Evolutionary conservation across 805 yeast species (phyloP).

Genomic region (Candida multigemmis): DNA sequence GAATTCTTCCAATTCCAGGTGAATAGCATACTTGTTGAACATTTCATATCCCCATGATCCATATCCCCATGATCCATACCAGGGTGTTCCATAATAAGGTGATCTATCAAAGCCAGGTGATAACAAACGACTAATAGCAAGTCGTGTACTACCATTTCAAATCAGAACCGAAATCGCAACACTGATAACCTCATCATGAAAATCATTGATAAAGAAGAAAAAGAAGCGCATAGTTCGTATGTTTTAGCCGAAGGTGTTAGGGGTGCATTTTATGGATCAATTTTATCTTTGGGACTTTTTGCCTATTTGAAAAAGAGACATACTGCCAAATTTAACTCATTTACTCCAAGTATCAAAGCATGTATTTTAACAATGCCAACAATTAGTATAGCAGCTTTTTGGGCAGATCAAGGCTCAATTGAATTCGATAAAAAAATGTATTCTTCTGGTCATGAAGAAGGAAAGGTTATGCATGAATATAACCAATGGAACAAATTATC

Average conservation of each 20-base stretch:
- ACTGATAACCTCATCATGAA: conserved; percentile 17
- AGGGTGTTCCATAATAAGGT: conserved; percentile 1
- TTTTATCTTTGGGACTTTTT: conserved; percentile 21
- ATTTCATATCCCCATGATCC: conserved; percentile 16
- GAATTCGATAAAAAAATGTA: conserved; percentile 32
- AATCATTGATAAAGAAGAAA: conserved; percentile 26
- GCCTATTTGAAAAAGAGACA: conserved; percentile 22
- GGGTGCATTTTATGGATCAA: conserved; percentile 28
- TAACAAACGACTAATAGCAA: neutral
- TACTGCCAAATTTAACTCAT: conserved; percentile 21
- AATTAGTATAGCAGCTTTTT: conserved; percentile 25
- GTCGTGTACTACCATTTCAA: neutral
- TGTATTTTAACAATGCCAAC: conserved; percentile 32
- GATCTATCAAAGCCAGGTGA: neutral
- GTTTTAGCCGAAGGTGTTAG: conserved; percentile 26
- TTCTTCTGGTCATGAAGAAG: conserved; percentile 16
- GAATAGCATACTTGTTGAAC: conserved; percentile 66
- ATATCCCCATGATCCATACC: conserved; percentile 5
- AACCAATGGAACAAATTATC: conserved; percentile 25
- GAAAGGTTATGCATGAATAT: conserved; percentile 23
- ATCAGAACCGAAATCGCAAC: neutral
- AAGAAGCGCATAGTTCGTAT: conserved; percentile 27
- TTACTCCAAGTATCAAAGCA: conserved; percentile 30
- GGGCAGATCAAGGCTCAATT: conserved; percentile 36
- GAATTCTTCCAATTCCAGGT: conserved; percentile 71